phyloP scores from a whole-genome alignment of 2,329 filamentous ascomycete species.

The Sarocladium oryzae region DNA sequence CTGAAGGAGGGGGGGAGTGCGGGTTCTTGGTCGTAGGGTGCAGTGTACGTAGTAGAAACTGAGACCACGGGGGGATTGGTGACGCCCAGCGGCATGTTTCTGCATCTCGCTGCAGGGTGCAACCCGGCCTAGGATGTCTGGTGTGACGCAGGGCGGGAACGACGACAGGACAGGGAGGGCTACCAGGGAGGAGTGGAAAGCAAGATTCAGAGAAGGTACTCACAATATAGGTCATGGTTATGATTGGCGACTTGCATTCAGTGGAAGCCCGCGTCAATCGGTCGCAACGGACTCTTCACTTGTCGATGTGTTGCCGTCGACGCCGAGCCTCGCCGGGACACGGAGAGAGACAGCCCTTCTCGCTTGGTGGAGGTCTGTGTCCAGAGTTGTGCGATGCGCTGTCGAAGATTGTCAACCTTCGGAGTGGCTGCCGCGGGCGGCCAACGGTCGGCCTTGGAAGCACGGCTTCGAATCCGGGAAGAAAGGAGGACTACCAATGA shows the following conservation, averaged over 20 bases:
- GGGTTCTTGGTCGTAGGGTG: too few species aligned
- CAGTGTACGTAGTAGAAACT: conserved; percentile 3
- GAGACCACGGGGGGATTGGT: conserved; percentile 2
- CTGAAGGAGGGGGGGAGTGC: conserved; percentile 4
- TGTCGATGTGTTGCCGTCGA: too few species aligned
- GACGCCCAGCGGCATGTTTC: not conserved
- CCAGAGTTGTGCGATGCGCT: not conserved
- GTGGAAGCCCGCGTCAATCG: not conserved
- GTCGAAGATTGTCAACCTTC: too few species aligned
- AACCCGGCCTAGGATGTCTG: not conserved
- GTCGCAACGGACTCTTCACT: too few species aligned
- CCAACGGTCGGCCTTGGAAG: not conserved
- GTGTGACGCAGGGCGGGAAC: not conserved
- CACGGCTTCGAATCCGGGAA: not conserved
- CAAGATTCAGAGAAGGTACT: not conserved
- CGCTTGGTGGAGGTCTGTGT: not conserved
- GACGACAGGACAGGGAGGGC: not conserved
- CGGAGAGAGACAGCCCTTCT: too few species aligned
- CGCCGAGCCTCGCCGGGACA: too few species aligned
- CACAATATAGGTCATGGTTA: conserved; percentile 7
- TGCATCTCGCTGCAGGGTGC: conserved; percentile 4
- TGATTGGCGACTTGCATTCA: not conserved
- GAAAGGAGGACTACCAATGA: not conserved
- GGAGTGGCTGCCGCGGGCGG: too few species aligned
- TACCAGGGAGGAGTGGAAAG: not conserved